Base-by-base conservation (phyloP, 2,329 filamentous ascomycete species). In the Septoria linicola region DNA sequence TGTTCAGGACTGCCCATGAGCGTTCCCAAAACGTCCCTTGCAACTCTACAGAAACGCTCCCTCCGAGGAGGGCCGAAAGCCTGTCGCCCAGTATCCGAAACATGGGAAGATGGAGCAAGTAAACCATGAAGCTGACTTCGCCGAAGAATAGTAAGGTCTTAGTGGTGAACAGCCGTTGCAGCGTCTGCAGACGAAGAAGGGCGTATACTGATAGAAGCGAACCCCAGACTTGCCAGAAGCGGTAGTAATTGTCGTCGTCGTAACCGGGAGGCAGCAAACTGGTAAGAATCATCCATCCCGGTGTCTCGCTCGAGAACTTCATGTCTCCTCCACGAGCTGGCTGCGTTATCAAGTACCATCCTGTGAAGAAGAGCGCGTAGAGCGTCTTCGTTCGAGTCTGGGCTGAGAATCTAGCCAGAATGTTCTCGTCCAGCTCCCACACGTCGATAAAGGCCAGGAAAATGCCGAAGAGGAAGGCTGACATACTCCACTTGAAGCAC, bases 391-490 rank as follows among this genome's bases (percentile, higher is more conserved):
- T n/a, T n/a, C n/a, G n/a, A n/a, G n/a, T n/a, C n/a, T n/a, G n/a
- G n/a, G n/a, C n/a, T 41, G n/a, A 14, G 17, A 35, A n/a, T 13
- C 1, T 10, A n/a, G 36, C n/a, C 14, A 19, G 20, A 54, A 16
- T 17, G 17, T 25, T 23, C 14, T 21, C 23, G 31, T 51, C 49
- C 8, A 55, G 30, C 14, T 79, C 80, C 69, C 76, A 80, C 17
- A 80, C 81, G 63, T 87, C 84, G 2, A 76, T 76, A 41, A 86
- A 75, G 62, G 84, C 85, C 61, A 87, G 70, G 60, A 84, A 85
- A 66, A 87, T 40, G 13, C 56, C 56, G 5, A 50, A 45, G 11
- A 54, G 20, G 25, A 59, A 87, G 57, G 73, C 70, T 7, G 80
- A 73, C 19, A 87, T 69, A 1, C 64, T 76, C 1, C 73, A 35